Conservation (phyloP, 495 filamentous ascomycete genomes). For the Glarea lozoyensis region DNA sequence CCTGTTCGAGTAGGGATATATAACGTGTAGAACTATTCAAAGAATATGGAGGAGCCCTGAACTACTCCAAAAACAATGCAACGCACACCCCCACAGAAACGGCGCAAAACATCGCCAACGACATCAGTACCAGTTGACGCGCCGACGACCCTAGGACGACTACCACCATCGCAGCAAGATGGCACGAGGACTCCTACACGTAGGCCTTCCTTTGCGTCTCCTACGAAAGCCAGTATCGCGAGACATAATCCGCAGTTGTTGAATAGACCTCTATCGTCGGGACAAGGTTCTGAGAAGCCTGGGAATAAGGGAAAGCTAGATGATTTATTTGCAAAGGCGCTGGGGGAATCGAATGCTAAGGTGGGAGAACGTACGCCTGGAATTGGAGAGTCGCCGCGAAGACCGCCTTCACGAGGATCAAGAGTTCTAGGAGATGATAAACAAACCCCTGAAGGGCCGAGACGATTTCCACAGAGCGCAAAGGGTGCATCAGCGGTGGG, state of each 20-base stretch:
- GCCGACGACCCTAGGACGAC: constrained; percentile 17
- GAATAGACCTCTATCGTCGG: constrained; percentile 32
- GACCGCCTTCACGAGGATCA: not conserved
- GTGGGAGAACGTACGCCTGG: too few relatives aligned
- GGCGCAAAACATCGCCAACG: constrained; percentile 49
- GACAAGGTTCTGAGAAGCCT: constrained; percentile 6
- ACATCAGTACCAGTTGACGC: constrained; percentile 27
- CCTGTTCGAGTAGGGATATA: not conserved
- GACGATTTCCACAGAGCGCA: not conserved
- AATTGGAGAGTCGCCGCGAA: not conserved
- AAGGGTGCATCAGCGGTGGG: constrained; percentile 3
- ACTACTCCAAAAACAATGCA: constrained; percentile 30
- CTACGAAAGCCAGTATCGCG: constrained; percentile 54
- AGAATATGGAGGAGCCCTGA: not conserved
- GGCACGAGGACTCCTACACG: constrained; percentile 6
- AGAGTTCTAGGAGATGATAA: not conserved
- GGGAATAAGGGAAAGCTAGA: constrained; percentile 12
- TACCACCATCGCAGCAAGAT: constrained; percentile 14
- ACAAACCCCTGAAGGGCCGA: not conserved
- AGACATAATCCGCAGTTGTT: constrained; percentile 53
- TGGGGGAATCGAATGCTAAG: constrained; percentile 9
- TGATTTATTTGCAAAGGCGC: constrained; percentile 15
- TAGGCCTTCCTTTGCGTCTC: constrained; percentile 55
- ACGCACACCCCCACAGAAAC: constrained; percentile 50
- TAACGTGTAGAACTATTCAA: not conserved